Conservation (phyloP, 2,329 filamentous ascomycete species). For the Diaporthe australafricana region DNA sequence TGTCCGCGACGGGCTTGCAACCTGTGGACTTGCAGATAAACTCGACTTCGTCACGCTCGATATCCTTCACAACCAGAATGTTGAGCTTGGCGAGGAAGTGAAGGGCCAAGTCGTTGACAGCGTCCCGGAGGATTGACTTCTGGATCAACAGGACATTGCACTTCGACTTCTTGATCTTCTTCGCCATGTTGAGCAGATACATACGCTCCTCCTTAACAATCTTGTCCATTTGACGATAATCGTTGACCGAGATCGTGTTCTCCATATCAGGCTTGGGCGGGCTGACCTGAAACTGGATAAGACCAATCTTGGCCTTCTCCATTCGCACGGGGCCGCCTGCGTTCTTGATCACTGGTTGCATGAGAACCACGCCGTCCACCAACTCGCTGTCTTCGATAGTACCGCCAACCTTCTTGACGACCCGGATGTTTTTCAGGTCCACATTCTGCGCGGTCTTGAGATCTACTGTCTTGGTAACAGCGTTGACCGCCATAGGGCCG, state of each 20-base stretch:
- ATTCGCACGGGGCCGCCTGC: constrained; percentile 91
- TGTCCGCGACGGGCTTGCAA: constrained; percentile 98
- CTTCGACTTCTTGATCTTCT: constrained; percentile 99
- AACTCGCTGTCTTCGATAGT: constrained; percentile 99
- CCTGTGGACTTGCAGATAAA: constrained; percentile 99
- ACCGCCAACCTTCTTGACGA: constrained; percentile 96
- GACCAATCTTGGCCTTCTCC: constrained; percentile 96
- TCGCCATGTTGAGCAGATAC: constrained; percentile 98
- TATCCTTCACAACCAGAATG: constrained; percentile 96
- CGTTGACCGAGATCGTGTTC: constrained; percentile 98
- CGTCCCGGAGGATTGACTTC: constrained; percentile 97
- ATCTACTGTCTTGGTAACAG: constrained; percentile 95
- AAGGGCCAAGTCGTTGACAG: constrained; percentile 95
- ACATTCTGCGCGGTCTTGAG: constrained; percentile 96
- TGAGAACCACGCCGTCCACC: constrained; percentile 92
- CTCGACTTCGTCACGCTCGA: constrained; percentile 98
- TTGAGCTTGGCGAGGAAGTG: constrained; percentile 98
- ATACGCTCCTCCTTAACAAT: constrained; percentile 99
- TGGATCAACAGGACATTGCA: constrained; percentile 99
- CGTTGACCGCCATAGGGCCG: constrained; percentile 98
- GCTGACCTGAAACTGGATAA: constrained; percentile 99
- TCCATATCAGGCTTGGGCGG: constrained; percentile 99
- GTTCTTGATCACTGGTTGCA: constrained; percentile 93
- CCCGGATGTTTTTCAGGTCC: constrained; percentile 94
- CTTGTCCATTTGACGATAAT: constrained; percentile 99